phyloP scores from a whole-genome alignment of 805 yeast genomes.

The Metschnikowia aberdeeniae region DNA sequence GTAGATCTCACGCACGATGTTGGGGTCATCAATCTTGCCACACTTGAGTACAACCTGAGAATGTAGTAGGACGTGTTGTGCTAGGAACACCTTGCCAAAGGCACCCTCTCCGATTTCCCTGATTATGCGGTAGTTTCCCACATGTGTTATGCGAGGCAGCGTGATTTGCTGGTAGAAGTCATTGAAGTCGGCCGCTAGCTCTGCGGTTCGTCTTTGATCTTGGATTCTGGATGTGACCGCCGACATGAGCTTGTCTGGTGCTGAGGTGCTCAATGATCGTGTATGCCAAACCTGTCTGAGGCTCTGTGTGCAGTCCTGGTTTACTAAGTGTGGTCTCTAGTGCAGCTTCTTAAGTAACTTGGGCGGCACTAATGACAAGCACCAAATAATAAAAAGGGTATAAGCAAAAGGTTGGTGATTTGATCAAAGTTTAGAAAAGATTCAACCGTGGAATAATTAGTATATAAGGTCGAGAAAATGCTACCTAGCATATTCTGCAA shows the following conservation, averaged over 20 bases:
- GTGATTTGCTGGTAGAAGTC: slow-evolving; percentile 45
- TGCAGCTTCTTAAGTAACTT: too few species aligned
- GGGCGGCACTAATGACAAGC: too few species aligned
- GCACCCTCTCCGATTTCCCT: slow-evolving; percentile 86
- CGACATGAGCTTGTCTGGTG: slow-evolving; percentile 12
- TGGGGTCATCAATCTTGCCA: slow-evolving; percentile 72
- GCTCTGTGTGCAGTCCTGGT: slow-evolving; percentile 1
- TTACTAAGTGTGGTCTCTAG: too few species aligned
- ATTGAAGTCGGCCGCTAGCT: slow-evolving; percentile 63
- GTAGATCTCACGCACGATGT: slow-evolving; percentile 84
- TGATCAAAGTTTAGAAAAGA: too few species aligned
- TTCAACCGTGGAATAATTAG: too few species aligned
- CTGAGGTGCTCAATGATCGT: not conserved
- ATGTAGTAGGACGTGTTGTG: slow-evolving; percentile 69
- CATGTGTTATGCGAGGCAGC: slow-evolving; percentile 50
- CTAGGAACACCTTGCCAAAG: slow-evolving; percentile 88
- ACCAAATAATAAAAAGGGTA: too few species aligned
- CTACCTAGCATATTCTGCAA: too few species aligned
- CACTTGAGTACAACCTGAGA: slow-evolving; percentile 79
- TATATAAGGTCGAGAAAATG: too few species aligned
- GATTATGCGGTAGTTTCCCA: slow-evolving; percentile 76
- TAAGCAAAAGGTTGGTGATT: too few species aligned
- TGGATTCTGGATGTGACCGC: slow-evolving; percentile 12
- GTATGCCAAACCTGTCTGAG: not conserved
- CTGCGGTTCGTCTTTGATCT: slow-evolving; percentile 43